A percentile compares a stretch with the other conserved stretches of the same genome.
These are phyloP conservation scores for Globisporangium recalcitrans DNA, from an alignment of 352 stramenopile genomes.

Conservation along the genomic window DNA sequence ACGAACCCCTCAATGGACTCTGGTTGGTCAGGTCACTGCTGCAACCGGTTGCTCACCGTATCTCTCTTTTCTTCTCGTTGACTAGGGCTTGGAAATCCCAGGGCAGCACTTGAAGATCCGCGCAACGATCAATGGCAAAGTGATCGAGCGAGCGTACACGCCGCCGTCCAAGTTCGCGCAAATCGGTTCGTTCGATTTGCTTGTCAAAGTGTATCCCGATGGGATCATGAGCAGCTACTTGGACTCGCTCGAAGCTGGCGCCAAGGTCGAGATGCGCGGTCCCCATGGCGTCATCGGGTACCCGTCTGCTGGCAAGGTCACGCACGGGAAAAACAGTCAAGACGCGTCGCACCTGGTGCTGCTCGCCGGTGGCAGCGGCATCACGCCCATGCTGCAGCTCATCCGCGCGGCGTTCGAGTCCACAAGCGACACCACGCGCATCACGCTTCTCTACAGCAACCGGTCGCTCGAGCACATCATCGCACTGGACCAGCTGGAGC, in stretches of 20 bases:
- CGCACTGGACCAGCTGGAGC: slow-evolving; percentile 63
- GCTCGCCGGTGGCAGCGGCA: slow-evolving; percentile 70
- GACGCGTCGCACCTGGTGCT: slow-evolving; percentile 63
- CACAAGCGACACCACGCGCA: slow-evolving; percentile 40
- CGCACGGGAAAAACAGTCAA: slow-evolving; percentile 37
- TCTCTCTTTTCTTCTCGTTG: not conserved
- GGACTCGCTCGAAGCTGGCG: slow-evolving; percentile 40
- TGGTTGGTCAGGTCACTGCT: too few species aligned
- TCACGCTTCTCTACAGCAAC: slow-evolving; percentile 78
- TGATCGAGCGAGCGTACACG: slow-evolving; percentile 74
- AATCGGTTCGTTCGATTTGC: slow-evolving; percentile 60
- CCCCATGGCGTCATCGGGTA: slow-evolving; percentile 67
- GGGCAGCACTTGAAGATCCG: slow-evolving; percentile 81
- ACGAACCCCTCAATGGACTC: too few species aligned
- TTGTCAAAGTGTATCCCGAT: slow-evolving; percentile 75
- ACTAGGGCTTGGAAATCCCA: slow-evolving; percentile 54
- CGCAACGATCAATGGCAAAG: slow-evolving; percentile 64
- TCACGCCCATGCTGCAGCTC: slow-evolving; percentile 82
- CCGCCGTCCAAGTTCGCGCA: slow-evolving; percentile 72
- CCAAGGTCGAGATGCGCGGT: slow-evolving; percentile 69
- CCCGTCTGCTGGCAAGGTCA: slow-evolving; percentile 41
- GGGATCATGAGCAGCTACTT: slow-evolving; percentile 74
- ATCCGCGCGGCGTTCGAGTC: slow-evolving; percentile 66
- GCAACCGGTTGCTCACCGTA: not conserved
- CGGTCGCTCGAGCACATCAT: slow-evolving; percentile 65